phyloP scores from a whole-genome alignment of 805 yeast genomes.

The Kodamaea nitidulidarum region DNA sequence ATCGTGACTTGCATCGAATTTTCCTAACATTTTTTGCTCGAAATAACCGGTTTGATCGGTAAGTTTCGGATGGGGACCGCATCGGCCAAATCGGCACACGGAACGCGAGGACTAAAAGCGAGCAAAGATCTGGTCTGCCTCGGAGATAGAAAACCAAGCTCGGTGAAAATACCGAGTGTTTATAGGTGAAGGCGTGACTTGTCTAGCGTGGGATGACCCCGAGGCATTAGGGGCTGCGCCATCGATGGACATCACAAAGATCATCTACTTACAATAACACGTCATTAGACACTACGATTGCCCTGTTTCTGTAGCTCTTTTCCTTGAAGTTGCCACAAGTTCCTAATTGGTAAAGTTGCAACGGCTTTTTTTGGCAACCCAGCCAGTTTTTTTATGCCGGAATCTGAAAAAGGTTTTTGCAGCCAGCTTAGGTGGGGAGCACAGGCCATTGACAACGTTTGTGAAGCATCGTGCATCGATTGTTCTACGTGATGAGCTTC shows the following conservation, averaged over 20 bases:
- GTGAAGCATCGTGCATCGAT: too few relatives aligned
- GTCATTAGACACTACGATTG: not conserved
- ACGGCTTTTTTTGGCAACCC: not conserved
- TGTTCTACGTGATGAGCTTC: too few relatives aligned
- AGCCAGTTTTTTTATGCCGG: not conserved
- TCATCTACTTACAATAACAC: too few relatives aligned
- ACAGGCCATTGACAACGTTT: too few relatives aligned
- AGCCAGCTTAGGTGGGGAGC: constrained; percentile 5
- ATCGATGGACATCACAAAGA: too few relatives aligned
- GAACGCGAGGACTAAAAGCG: not conserved
- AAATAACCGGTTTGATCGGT: not conserved
- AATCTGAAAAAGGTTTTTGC: constrained; percentile 4
- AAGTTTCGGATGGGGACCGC: constrained; percentile 1
- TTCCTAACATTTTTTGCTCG: constrained; percentile 1
- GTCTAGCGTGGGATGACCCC: too few relatives aligned
- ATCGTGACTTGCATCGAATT: not conserved
- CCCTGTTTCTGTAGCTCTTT: not conserved
- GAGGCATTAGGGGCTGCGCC: too few relatives aligned
- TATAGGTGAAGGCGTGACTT: too few relatives aligned
- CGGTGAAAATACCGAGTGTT: too few relatives aligned
- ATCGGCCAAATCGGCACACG: not conserved
- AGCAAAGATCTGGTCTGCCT: too few relatives aligned
- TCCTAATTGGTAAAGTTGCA: constrained; percentile 2
- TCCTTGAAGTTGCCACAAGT: not conserved
- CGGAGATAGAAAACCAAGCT: too few relatives aligned